Evolutionary conservation across 1,284 basidiomycete species (phyloP).

Genomic region (Calocybe gambosa): DNA sequence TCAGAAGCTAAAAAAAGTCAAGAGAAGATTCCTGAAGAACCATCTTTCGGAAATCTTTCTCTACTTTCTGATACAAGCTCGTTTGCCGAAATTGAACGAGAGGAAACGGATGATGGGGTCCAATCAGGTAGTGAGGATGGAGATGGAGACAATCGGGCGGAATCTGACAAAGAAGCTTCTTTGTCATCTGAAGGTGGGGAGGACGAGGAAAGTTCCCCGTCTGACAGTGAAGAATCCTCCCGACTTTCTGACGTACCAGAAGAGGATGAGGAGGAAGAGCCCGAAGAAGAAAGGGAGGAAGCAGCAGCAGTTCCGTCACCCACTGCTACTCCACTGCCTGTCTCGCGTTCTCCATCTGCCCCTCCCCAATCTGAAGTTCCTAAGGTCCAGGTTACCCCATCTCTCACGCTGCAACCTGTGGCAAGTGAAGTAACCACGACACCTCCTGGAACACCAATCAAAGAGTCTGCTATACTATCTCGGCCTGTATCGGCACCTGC

Average conservation of each 20-base stretch:
- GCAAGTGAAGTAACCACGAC: conserved; percentile 29
- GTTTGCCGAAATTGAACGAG: conserved; percentile 29
- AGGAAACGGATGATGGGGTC: conserved; percentile 14
- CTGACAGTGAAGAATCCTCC: conserved; percentile 18
- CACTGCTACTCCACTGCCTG: conserved; percentile 27
- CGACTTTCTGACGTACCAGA: conserved; percentile 19
- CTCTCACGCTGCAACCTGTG: conserved; percentile 14
- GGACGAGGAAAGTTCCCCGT: conserved; percentile 15
- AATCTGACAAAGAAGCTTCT: conserved; percentile 9
- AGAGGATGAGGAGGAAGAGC: conserved; percentile 27
- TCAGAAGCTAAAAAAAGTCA: conserved; percentile 5
- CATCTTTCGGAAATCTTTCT: conserved; percentile 27
- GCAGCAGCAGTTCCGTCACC: conserved; percentile 24
- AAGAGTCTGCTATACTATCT: conserved; percentile 23
- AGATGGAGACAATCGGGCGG: conserved; percentile 9
- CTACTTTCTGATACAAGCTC: conserved; percentile 30
- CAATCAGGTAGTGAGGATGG: conserved; percentile 17
- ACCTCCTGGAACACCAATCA: conserved; percentile 52
- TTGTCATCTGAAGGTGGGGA: conserved; percentile 10
- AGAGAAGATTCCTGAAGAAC: conserved; percentile 16
- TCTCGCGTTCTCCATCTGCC: conserved; percentile 35
- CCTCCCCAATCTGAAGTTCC: conserved; percentile 43
- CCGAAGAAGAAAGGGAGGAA: conserved; percentile 20
- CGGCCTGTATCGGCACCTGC: conserved; percentile 19
- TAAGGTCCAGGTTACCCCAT: conserved; percentile 25